Percentiles rank a stretch among this genome's conserved stretches.
Evolutionary conservation across 306 rosid species (phyloP).

Genomic region (Malus asiatica): DNA sequence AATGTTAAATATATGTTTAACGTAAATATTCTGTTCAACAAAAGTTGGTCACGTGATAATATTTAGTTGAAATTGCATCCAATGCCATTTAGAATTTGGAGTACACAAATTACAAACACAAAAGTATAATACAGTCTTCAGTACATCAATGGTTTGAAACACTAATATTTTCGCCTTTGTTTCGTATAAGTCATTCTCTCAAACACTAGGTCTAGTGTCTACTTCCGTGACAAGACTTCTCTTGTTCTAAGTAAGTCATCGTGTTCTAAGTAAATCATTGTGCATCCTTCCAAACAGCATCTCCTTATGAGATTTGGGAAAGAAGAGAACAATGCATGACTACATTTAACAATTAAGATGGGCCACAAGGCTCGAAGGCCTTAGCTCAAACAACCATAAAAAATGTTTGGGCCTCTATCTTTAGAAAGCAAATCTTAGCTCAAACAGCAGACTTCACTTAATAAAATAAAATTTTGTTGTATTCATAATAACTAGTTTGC

Average conservation of each 20-base stretch:
- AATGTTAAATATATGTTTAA: too few species aligned
- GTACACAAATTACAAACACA: too few species aligned
- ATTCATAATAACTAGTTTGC: not conserved
- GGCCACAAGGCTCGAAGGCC: not conserved
- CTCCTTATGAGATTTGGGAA: not conserved
- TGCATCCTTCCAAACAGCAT: too few species aligned
- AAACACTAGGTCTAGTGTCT: not conserved
- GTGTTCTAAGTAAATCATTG: too few species aligned
- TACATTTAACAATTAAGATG: not conserved
- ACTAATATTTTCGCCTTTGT: too few species aligned
- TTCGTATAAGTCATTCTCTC: not conserved
- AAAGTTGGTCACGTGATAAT: too few species aligned
- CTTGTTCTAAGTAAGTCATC: too few species aligned
- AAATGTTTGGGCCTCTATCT: not conserved
- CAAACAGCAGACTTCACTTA: too few species aligned
- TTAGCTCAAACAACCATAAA: not conserved
- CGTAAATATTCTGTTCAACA: too few species aligned
- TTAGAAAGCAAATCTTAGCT: too few species aligned
- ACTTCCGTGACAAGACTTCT: not conserved
- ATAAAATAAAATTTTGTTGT: too few species aligned
- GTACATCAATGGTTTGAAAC: not conserved
- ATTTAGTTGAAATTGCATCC: not conserved
- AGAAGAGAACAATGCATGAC: too few species aligned
- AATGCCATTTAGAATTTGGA: not conserved
- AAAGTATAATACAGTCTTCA: not conserved